These are phyloP conservation scores for Penicillium sp. DNA, from an alignment of 2,329 filamentous ascomycete species.

Conservation along the genomic window DNA sequence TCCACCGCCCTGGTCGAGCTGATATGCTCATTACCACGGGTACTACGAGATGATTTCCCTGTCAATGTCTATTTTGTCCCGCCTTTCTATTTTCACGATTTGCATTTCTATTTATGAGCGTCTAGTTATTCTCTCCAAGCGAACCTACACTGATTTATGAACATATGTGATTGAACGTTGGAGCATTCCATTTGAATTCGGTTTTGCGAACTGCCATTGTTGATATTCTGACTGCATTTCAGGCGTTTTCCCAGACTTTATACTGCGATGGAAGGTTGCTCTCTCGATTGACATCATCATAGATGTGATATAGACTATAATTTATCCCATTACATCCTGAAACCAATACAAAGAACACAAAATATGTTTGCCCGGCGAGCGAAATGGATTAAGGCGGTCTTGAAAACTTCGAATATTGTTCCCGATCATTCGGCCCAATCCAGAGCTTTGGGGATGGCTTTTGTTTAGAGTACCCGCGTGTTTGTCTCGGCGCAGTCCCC, in stretches of 20 bases:
- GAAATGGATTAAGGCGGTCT: too few species aligned
- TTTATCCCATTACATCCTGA: neutral
- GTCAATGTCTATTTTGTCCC: slow-evolving; percentile 1
- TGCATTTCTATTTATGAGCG: neutral
- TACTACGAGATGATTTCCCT: slow-evolving; percentile 23
- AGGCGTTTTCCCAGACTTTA: slow-evolving; percentile 9
- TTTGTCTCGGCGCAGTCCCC: too few species aligned
- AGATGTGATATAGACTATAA: neutral
- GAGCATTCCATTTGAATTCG: neutral
- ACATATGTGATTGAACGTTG: neutral
- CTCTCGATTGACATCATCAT: neutral
- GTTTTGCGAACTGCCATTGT: neutral
- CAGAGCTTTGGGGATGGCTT: too few species aligned
- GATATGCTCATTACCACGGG: slow-evolving; percentile 45
- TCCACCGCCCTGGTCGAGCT: slow-evolving; percentile 43
- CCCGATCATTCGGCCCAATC: too few species aligned
- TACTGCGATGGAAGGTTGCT: neutral
- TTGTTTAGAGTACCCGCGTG: too few species aligned
- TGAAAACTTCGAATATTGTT: too few species aligned
- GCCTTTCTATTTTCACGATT: slow-evolving; percentile 6
- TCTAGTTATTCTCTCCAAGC: slow-evolving; percentile 1
- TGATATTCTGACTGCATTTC: slow-evolving; percentile 7
- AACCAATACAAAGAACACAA: too few species aligned
- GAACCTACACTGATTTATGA: neutral
- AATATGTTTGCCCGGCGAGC: too few species aligned